Evolutionary conservation across 1,284 basidiomycete genomes (phyloP).

Genomic region (Abortiporus biennis): DNA sequence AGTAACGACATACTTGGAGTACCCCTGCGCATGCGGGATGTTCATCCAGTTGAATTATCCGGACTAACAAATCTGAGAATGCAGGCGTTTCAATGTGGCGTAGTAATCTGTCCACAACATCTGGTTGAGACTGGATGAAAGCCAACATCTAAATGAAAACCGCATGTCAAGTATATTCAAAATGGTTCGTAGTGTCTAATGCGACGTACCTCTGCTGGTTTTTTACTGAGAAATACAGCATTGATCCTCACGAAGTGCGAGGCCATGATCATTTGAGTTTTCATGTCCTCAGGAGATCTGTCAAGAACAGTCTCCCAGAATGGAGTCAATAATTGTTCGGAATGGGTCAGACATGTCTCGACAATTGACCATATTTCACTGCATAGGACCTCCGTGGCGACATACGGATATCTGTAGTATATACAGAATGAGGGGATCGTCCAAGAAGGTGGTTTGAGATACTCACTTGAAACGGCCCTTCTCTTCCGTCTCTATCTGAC

Average conservation of each 20-base stretch:
- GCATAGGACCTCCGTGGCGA: constrained; percentile 94
- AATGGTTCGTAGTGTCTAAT: no score
- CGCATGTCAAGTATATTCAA: constrained; percentile 8
- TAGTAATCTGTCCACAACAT: constrained; percentile 80
- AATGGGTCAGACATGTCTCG: constrained; percentile 79
- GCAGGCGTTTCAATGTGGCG: constrained; percentile 87
- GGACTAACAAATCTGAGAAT: constrained; percentile 88
- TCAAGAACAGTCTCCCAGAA: constrained; percentile 95
- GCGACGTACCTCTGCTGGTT: constrained; percentile 73
- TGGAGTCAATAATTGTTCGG: constrained; percentile 65
- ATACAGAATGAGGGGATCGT: no score
- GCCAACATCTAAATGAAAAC: constrained; percentile 70
- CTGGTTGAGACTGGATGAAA: constrained; percentile 83
- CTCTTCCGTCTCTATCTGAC: constrained; percentile 76
- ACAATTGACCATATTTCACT: constrained; percentile 95
- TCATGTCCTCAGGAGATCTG: constrained; percentile 72
- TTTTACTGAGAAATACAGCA: constrained; percentile 80
- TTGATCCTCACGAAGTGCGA: constrained; percentile 88
- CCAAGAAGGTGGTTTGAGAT: constrained; percentile 5
- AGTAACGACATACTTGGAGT: constrained; percentile 59
- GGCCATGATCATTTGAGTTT: constrained; percentile 70
- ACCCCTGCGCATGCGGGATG: constrained; percentile 77
- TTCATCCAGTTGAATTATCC: constrained; percentile 92
- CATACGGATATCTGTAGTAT: constrained; percentile 84
- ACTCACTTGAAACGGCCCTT: constrained; percentile 73